Evolutionary conservation across 495 filamentous ascomycete genomes (phyloP).

Genomic region (Penicillium antarcticum): DNA sequence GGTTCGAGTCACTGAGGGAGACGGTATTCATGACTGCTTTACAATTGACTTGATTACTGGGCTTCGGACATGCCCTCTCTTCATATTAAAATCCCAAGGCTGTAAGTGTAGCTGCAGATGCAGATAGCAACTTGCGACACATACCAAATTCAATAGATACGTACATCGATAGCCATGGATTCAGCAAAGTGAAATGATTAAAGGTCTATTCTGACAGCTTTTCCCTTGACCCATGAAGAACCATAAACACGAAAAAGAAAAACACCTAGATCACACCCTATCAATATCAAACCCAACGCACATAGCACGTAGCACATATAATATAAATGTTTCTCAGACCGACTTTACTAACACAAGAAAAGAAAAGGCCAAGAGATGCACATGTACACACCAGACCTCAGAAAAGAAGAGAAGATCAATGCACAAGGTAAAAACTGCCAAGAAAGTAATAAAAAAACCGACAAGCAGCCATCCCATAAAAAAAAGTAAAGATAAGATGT

Average conservation of each 20-base stretch:
- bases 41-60: too few relatives aligned
- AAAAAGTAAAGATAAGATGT: neutral
- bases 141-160: too few relatives aligned
- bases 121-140: too few relatives aligned
- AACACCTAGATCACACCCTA: slow-evolving; percentile 24
- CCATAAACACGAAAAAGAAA: neutral
- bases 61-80: too few relatives aligned
- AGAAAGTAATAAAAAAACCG: slow-evolving; percentile 18
- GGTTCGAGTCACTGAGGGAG: too few relatives aligned
- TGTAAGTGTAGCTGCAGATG: too few relatives aligned
- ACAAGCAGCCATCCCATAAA: slow-evolving; percentile 29
- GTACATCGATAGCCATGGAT: too few relatives aligned
- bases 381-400: slow-evolving; percentile 1
- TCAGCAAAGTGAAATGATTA: neutral
- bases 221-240: slow-evolving; percentile 16
- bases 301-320: slow-evolving; percentile 13
- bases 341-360: slow-evolving; percentile 21
- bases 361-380: slow-evolving; percentile 28
- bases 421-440: slow-evolving; percentile 11
- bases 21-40: too few relatives aligned
- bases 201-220: slow-evolving; percentile 29
- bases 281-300: slow-evolving; percentile 10
- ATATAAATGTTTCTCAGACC: slow-evolving; percentile 23
- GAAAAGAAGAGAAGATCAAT: slow-evolving; percentile 11
- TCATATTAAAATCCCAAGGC: too few relatives aligned